Evolutionary conservation across 169 alveolate genomes (phyloP).

Genomic region (Cryptosporidium sp.): DNA sequence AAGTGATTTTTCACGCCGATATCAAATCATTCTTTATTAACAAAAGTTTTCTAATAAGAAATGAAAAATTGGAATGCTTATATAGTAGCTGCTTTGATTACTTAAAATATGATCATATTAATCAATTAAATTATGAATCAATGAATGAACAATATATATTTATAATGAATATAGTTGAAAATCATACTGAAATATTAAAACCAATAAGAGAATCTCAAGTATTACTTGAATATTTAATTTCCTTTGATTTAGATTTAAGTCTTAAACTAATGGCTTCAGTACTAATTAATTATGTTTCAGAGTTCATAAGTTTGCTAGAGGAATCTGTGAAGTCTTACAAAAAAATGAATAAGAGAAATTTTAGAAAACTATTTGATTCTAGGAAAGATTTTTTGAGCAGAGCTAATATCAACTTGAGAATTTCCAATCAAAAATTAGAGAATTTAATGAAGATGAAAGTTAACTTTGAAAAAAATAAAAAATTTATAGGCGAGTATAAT

Average conservation of each 20-base stretch:
- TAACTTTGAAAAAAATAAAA: neutral
- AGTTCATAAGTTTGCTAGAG: neutral
- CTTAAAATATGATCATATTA: neutral
- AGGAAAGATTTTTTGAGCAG: neutral
- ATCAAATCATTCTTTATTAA: neutral
- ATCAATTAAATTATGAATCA: neutral
- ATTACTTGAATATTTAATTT: neutral
- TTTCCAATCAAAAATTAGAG: neutral
- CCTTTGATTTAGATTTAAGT: neutral
- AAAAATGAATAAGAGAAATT: neutral
- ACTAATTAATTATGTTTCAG: neutral
- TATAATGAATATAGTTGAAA: neutral
- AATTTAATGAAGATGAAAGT: neutral
- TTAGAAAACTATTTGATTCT: neutral
- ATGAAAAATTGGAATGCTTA: neutral
- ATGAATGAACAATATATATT: neutral
- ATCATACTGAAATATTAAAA: neutral
- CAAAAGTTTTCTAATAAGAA: neutral
- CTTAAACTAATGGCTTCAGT: neutral
- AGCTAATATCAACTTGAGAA: neutral
- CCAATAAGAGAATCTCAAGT: neutral
- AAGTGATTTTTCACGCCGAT: neutral
- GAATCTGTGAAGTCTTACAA: neutral
- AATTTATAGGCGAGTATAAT: neutral
- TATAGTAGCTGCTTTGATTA: neutral